phyloP scores from a whole-genome alignment of 2,329 filamentous ascomycete genomes.

The Alternaria incomplexa region DNA sequence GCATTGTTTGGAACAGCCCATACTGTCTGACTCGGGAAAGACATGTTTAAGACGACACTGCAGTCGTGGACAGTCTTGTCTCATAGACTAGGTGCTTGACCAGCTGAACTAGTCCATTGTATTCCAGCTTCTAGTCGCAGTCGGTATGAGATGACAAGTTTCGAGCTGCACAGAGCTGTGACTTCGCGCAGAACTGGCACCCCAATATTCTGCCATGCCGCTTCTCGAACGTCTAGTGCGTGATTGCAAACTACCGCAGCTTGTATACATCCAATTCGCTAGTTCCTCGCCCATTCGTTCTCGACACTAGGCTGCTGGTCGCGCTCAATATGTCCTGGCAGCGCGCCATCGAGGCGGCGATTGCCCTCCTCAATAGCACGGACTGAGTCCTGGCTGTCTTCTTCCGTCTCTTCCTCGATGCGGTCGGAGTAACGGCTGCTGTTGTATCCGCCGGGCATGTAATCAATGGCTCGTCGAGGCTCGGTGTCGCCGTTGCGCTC shows the following conservation, averaged over 20 bases:
- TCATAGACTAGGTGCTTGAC: background rate
- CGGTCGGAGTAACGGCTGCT: slow-evolving; percentile 37
- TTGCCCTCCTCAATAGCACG: slow-evolving; percentile 30
- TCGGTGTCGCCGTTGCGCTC: slow-evolving; percentile 31
- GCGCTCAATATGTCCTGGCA: slow-evolving; percentile 22
- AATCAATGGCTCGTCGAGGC: slow-evolving; percentile 36
- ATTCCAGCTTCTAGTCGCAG: background rate
- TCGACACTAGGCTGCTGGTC: slow-evolving; percentile 28
- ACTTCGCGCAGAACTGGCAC: background rate
- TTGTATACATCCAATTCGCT: background rate
- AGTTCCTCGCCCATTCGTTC: slow-evolving; percentile 35
- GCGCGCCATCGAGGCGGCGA: slow-evolving; percentile 21
- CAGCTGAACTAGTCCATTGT: background rate
- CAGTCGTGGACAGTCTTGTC: background rate
- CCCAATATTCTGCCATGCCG: background rate
- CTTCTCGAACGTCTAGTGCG: background rate
- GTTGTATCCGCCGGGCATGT: slow-evolving; percentile 35
- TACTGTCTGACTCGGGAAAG: background rate
- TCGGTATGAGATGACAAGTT: background rate
- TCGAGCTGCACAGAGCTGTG: background rate
- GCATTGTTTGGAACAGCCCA: background rate
- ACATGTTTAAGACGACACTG: background rate
- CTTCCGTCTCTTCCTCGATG: slow-evolving; percentile 34
- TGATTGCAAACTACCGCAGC: background rate
- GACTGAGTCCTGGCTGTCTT: slow-evolving; percentile 17